These are phyloP conservation scores for Aspergillus versicolor DNA, from an alignment of 2,329 filamentous ascomycete species.

Conservation along the genomic window DNA sequence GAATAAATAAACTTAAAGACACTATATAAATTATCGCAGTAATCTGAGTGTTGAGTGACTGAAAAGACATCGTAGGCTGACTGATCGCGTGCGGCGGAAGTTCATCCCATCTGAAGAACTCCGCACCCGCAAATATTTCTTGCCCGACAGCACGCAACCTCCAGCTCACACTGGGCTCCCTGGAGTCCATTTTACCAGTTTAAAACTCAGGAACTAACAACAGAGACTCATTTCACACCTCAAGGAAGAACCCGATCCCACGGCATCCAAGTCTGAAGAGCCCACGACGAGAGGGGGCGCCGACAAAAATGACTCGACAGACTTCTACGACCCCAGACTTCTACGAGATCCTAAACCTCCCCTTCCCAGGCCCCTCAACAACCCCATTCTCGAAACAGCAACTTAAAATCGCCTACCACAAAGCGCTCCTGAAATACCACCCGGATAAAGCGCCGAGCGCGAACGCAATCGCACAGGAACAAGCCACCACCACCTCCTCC, in stretches of 20 bases:
- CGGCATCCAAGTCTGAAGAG: background rate
- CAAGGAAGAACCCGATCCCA: background rate
- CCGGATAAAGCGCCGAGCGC: conserved; percentile 52
- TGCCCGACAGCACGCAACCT: background rate
- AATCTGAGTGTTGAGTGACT: background rate
- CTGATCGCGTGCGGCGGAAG: background rate
- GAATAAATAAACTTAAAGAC: too few species aligned
- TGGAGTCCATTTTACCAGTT: background rate
- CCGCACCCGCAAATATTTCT: background rate
- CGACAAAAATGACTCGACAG: conserved; percentile 19
- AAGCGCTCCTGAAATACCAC: conserved; percentile 57
- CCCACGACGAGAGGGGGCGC: background rate
- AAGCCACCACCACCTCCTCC: background rate
- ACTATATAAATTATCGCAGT: background rate
- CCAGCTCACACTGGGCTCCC: background rate
- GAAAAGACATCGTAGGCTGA: background rate
- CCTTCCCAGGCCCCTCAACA: conserved; percentile 24
- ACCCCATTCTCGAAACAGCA: conserved; percentile 38
- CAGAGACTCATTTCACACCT: background rate
- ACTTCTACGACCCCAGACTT: conserved; percentile 21
- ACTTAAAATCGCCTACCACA: conserved; percentile 57
- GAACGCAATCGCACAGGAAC: conserved; percentile 14
- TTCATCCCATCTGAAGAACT: background rate
- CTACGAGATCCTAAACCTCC: conserved; percentile 44
- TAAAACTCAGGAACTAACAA: background rate